phyloP scores from a whole-genome alignment of 1,284 basidiomycete species.

The Pseudozyma hubeiensis region DNA sequence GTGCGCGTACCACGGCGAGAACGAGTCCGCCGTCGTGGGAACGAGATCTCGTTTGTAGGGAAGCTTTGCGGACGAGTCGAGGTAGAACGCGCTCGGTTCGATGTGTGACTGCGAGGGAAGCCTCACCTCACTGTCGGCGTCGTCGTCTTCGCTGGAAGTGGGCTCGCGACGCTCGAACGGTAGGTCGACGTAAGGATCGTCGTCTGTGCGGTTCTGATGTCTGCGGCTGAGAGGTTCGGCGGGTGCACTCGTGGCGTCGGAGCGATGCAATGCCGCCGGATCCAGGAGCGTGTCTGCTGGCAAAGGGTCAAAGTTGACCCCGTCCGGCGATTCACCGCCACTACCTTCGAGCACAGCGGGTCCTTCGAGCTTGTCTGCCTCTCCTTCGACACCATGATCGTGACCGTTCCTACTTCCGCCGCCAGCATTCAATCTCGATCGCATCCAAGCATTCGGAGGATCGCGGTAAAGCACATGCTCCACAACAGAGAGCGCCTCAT shows the following conservation, averaged over 20 bases:
- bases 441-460: slow-evolving; percentile 30
- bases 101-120: not conserved
- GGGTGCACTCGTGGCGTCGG: slow-evolving; percentile 23
- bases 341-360: not conserved
- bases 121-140: not conserved
- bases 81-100: slow-evolving; percentile 26
- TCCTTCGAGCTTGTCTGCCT: slow-evolving; percentile 3
- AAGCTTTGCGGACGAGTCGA: slow-evolving; percentile 6
- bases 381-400: not conserved
- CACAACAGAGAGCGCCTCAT: slow-evolving; percentile 84
- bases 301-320: slow-evolving; percentile 23
- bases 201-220: slow-evolving; percentile 21
- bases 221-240: slow-evolving; percentile 28
- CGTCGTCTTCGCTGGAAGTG: not conserved
- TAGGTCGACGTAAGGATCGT: slow-evolving; percentile 33
- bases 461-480: slow-evolving; percentile 76
- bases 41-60: slow-evolving; percentile 18
- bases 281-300: slow-evolving; percentile 8
- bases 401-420: not conserved
- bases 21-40: not conserved
- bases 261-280: slow-evolving; percentile 15
- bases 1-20: slow-evolving; percentile 50
- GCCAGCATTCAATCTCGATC: slow-evolving; percentile 3
- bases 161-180: slow-evolving; percentile 24
- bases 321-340: not conserved